Evolutionary conservation across 2,329 filamentous ascomycete genomes (phyloP).

Genomic region (Neonectria hederae): DNA sequence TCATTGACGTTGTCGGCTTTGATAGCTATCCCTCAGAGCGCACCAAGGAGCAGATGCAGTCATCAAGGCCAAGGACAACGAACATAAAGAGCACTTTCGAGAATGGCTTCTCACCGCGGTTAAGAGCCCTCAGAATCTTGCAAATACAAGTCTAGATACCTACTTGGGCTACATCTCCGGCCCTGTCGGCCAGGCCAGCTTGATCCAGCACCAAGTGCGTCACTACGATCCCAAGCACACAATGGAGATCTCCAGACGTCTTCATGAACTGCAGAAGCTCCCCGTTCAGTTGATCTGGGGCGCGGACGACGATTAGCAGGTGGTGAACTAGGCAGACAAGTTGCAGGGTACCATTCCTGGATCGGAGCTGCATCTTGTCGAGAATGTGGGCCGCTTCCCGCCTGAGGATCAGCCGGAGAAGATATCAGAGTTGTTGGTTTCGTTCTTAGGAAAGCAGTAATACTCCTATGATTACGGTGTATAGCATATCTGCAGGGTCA

Average conservation of each 20-base stretch:
- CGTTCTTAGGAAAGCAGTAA: conserved; percentile 20
- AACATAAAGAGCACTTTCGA: conserved; percentile 41
- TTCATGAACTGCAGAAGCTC: conserved; percentile 37
- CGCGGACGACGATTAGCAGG: conserved; percentile 45
- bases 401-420: conserved; percentile 42
- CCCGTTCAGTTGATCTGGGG: conserved; percentile 47
- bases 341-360: conserved; percentile 44
- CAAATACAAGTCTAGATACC: conserved; percentile 34
- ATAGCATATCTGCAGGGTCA: neutral
- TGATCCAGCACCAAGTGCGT: conserved; percentile 47
- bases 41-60: conserved; percentile 46
- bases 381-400: conserved; percentile 45
- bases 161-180: conserved; percentile 47
- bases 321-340: conserved; percentile 45
- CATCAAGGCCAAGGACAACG: conserved; percentile 32
- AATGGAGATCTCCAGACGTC: conserved; percentile 40
- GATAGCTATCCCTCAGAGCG: conserved; percentile 48
- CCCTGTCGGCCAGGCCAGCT: conserved; percentile 44
- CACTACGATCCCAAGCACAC: conserved; percentile 49
- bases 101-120: conserved; percentile 42
- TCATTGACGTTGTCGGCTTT: conserved; percentile 46
- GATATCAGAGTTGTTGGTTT: conserved; percentile 26
- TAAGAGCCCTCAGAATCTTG: conserved; percentile 27
- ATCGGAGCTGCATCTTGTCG: conserved; percentile 40
- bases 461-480: neutral